Evolutionary conservation across 257 asterid species (phyloP).

Genomic region (Solanum acaule): DNA sequence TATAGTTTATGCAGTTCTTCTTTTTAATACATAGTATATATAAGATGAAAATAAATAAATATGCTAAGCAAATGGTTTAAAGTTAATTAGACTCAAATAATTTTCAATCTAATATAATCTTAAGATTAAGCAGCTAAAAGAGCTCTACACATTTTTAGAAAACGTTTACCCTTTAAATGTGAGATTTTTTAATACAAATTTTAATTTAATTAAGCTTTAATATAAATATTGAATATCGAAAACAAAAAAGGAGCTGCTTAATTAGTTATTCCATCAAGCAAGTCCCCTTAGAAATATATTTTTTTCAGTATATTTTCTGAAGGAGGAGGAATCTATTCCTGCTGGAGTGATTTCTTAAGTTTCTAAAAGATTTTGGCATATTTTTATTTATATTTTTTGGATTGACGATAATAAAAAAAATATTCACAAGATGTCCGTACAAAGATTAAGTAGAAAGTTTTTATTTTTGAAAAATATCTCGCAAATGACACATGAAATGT

Average conservation of each 20-base stretch:
- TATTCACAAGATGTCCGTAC: too few relatives aligned
- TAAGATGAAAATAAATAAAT: too few relatives aligned
- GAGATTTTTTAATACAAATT: not conserved
- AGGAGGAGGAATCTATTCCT: not conserved
- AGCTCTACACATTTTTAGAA: not conserved
- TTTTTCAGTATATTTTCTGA: not conserved
- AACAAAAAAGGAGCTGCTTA: not conserved
- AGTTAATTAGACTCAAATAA: not conserved
- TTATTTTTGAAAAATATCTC: too few relatives aligned
- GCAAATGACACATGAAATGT: accelerated
- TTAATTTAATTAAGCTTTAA: not conserved
- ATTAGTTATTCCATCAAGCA: not conserved
- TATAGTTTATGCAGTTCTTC: not conserved
- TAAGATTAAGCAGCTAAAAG: not conserved
- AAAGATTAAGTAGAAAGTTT: too few relatives aligned
- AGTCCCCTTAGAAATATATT: too few relatives aligned
- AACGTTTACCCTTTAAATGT: not conserved
- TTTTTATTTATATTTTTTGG: too few relatives aligned
- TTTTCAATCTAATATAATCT: not conserved
- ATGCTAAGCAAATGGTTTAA: not conserved
- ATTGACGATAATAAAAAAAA: too few relatives aligned
- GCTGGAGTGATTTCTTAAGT: not conserved
- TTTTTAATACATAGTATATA: too few relatives aligned
- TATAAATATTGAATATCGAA: not conserved
- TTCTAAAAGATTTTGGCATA: not conserved